Percentiles rank a stretch among this genome's conserved stretches.
Conservation (phyloP, 129 eudicot genomes). For the Centaurea solstitialis region DNA sequence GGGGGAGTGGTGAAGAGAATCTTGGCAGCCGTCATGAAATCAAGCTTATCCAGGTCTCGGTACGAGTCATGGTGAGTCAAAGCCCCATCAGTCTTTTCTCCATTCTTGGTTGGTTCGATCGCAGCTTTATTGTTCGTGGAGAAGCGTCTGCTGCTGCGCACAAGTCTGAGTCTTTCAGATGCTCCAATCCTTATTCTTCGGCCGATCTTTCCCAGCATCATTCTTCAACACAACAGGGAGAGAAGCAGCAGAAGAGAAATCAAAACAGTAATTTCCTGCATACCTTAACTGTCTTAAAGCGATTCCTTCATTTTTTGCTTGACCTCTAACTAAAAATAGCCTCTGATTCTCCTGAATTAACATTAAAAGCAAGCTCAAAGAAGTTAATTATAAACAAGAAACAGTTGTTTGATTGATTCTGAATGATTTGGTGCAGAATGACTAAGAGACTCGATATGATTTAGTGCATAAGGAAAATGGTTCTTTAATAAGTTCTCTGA, state of each 20-base stretch:
- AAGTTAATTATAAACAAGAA: background rate
- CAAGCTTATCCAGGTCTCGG: slow-evolving; percentile 69
- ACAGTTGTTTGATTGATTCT: background rate
- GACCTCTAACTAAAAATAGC: background rate
- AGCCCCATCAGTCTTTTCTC: slow-evolving; percentile 16
- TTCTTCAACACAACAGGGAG: slow-evolving; percentile 9
- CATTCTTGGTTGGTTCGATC: slow-evolving; percentile 15
- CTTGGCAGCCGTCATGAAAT: slow-evolving; percentile 87
- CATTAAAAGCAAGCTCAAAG: background rate
- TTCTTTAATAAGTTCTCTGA: background rate
- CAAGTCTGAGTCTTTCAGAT: slow-evolving; percentile 1
- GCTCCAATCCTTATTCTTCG: slow-evolving; percentile 14
- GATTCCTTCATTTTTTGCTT: background rate
- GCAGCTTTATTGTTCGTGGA: slow-evolving; percentile 36
- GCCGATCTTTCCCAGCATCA: slow-evolving; percentile 29
- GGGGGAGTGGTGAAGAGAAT: slow-evolving; percentile 69
- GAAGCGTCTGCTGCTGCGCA: slow-evolving; percentile 31
- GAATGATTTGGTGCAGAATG: background rate
- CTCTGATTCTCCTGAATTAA: background rate
- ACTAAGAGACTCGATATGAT: background rate
- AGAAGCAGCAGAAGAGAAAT: background rate
- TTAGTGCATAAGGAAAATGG: background rate
- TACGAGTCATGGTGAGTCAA: slow-evolving; percentile 59
- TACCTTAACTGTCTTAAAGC: background rate
- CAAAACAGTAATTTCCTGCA: background rate